Evolutionary conservation across 805 yeast species (phyloP).

Genomic region (Saccharomycopsis fodiens): DNA sequence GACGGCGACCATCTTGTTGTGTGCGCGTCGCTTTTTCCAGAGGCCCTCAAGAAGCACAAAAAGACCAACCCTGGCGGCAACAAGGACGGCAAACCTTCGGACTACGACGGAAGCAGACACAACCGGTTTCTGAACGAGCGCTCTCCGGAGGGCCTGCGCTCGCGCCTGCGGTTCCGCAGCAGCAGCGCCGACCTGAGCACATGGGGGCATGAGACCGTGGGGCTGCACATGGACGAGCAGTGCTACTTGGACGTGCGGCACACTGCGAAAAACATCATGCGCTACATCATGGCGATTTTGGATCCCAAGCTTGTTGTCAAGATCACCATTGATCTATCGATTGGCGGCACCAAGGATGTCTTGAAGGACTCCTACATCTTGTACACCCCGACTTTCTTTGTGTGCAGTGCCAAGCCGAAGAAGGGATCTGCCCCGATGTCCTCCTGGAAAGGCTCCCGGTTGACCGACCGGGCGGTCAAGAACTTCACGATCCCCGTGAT

Average conservation of each 20-base stretch:
- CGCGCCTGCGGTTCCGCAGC: neutral
- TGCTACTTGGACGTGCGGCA: constrained; percentile 27
- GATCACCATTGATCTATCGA: constrained; percentile 52
- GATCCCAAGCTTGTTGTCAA: constrained; percentile 40
- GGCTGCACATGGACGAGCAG: too few species aligned
- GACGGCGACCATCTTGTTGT: constrained; percentile 64
- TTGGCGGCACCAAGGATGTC: constrained; percentile 49
- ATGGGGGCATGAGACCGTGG: too few species aligned
- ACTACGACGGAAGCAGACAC: neutral
- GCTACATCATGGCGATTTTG: constrained; percentile 40
- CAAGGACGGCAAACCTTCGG: neutral
- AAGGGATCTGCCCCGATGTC: constrained; percentile 38
- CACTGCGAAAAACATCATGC: constrained; percentile 43
- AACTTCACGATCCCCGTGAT: constrained; percentile 60
- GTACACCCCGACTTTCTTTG: constrained; percentile 53
- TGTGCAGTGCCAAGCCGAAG: constrained; percentile 47
- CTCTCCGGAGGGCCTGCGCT: neutral
- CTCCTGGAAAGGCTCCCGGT: constrained; percentile 54
- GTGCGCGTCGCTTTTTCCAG: constrained; percentile 41
- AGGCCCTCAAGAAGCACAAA: neutral
- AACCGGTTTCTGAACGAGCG: neutral
- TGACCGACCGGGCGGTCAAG: constrained; percentile 58
- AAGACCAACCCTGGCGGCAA: neutral
- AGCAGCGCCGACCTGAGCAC: neutral
- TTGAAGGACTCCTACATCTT: constrained; percentile 52